phyloP scores from a whole-genome alignment of 768 basidiomycete species.

The Leccinellum rugosiceps region DNA sequence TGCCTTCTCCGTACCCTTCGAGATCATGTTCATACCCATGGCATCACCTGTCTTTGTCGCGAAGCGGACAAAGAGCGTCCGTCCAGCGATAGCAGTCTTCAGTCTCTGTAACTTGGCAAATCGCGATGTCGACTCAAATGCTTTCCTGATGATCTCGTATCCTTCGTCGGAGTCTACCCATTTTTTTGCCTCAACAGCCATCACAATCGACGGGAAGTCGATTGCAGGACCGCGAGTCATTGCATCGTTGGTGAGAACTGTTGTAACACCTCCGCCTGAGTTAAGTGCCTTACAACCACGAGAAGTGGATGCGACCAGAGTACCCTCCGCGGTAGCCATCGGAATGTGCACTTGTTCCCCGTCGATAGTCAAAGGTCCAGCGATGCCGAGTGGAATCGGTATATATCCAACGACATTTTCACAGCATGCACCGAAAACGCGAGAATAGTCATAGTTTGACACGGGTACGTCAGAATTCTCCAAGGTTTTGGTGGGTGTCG shows the following conservation, averaged over 20 bases:
- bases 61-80: slow-evolving; percentile 91
- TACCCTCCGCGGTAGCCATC: slow-evolving; percentile 99
- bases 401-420: slow-evolving; percentile 99
- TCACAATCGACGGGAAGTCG: slow-evolving; percentile 80
- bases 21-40: slow-evolving; percentile 99
- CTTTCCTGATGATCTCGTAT: slow-evolving; percentile 66
- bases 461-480: slow-evolving; percentile 83
- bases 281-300: slow-evolving; percentile 98
- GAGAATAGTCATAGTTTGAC: slow-evolving; percentile 86
- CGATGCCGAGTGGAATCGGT: slow-evolving; percentile 93
- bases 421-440: slow-evolving; percentile 95
- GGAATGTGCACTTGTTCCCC: slow-evolving; percentile 84
- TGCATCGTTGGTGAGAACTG: slow-evolving; percentile 88
- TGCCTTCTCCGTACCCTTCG: slow-evolving; percentile 95
- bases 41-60: slow-evolving; percentile 95
- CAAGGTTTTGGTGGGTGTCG: slow-evolving; percentile 77
- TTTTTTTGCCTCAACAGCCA: slow-evolving; percentile 79
- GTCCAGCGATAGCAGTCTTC: slow-evolving; percentile 89
- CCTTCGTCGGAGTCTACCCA: slow-evolving; percentile 89
- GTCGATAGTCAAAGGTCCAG: slow-evolving; percentile 92
- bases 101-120: slow-evolving; percentile 85
- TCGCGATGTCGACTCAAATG: slow-evolving; percentile 93
- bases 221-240: slow-evolving; percentile 99
- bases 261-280: slow-evolving; percentile 91
- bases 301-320: slow-evolving; percentile 94